Percentiles rank a stretch among this genome's conserved stretches.
Evolutionary conservation across 139 green algal genomes (phyloP).

Genomic region (Mychonastes homosphaera): DNA sequence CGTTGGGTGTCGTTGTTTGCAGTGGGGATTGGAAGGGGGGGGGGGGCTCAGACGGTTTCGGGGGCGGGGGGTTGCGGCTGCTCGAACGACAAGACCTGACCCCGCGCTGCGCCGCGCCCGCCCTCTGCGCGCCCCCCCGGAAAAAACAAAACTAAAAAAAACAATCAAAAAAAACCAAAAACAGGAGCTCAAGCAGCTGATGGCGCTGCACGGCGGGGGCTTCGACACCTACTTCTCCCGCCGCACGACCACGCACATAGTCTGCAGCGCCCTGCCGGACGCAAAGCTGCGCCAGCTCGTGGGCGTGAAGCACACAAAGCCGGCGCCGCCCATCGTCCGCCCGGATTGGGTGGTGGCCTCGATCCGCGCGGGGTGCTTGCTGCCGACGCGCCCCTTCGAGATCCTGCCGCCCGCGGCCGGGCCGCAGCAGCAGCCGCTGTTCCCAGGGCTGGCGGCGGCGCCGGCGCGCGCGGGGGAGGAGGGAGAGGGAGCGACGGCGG

Average conservation of each 20-base stretch:
- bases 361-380: conserved; percentile 38
- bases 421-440: too few relatives aligned
- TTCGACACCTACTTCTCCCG: conserved; percentile 78
- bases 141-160: neutral
- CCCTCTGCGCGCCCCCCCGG: neutral
- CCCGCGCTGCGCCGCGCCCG: neutral
- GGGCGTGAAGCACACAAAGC: conserved; percentile 30
- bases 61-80: neutral
- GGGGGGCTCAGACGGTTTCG: neutral
- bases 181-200: conserved; percentile 85
- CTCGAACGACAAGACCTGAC: too few relatives aligned
- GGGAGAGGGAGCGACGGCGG: too few relatives aligned
- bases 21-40: neutral
- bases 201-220: conserved; percentile 75
- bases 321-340: conserved; percentile 50
- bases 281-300: conserved; percentile 71
- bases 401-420: too few relatives aligned
- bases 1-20: neutral
- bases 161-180: neutral
- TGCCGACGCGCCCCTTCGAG: too few relatives aligned
- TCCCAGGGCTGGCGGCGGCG: too few relatives aligned
- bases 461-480: too few relatives aligned
- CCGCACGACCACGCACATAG: conserved; percentile 76
- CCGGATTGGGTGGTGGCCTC: conserved; percentile 73
- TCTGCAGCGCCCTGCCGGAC: conserved; percentile 82